Conservation (phyloP, 805 yeast species). For the Candida quercuum region DNA sequence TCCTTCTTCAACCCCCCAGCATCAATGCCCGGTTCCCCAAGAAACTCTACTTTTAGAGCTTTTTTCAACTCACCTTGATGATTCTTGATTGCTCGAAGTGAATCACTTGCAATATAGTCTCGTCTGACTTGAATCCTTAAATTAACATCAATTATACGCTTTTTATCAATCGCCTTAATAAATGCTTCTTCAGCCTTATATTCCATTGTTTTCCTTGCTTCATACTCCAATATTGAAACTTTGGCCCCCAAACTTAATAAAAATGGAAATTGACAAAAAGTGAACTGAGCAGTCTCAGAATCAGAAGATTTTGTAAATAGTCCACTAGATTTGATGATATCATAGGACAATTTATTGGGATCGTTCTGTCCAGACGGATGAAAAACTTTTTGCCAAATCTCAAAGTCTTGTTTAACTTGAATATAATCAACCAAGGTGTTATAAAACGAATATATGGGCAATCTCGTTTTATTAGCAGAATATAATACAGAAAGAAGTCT, state of each 20-base stretch:
- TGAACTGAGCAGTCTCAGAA: conserved; percentile 29
- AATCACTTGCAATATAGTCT: conserved; percentile 62
- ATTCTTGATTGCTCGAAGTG: conserved; percentile 55
- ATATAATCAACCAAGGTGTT: conserved; percentile 79
- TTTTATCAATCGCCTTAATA: conserved; percentile 61
- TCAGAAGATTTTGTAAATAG: conserved; percentile 3
- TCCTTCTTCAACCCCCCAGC: conserved; percentile 94
- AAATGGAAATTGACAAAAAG: conserved; percentile 82
- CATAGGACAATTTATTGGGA: conserved; percentile 7
- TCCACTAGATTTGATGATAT: conserved; percentile 12
- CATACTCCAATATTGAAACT: conserved; percentile 74
- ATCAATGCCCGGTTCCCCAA: conserved; percentile 89
- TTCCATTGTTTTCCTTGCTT: conserved; percentile 77
- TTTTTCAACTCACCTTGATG: conserved; percentile 63
- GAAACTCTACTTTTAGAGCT: conserved; percentile 70
- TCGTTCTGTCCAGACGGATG: conserved; percentile 7
- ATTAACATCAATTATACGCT: conserved; percentile 59
- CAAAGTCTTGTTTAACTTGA: conserved; percentile 74
- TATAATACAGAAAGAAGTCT: conserved; percentile 50
- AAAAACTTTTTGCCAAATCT: conserved; percentile 61
- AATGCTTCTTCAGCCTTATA: conserved; percentile 87
- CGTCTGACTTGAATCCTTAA: conserved; percentile 69
- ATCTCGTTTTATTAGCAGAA: conserved; percentile 40
- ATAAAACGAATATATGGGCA: conserved; percentile 43
- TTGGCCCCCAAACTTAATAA: conserved; percentile 78